Evolutionary conservation across 2,329 filamentous ascomycete genomes (phyloP), one percentile per base, ranked within the genome.

Genomic region (Alternaria brassicae): DNA sequence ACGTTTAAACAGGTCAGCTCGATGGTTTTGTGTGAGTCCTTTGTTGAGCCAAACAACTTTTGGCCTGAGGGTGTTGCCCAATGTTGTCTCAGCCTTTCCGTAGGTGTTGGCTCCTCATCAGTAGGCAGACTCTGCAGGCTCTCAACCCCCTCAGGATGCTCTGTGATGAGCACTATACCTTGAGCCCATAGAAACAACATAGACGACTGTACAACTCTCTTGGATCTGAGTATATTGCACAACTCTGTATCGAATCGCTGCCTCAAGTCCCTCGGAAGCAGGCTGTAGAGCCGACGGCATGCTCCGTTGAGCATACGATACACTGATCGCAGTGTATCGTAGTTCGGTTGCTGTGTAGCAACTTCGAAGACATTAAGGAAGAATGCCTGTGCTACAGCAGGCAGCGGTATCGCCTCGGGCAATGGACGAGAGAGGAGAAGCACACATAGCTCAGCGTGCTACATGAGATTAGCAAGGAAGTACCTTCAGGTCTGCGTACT

Each of bases 251-350:
- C 74, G 21, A 77, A 73, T 10, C 60, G 56, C 32, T 69, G 63
- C 30, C 60, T 63, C 12, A 52, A 42, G 6, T 70, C 67, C 4
- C 61, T 13, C 2, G 73, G 62, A 19, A 78, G 63, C 9, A 73
- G 51, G 15, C 45, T 47, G 8, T 74, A 58, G 2, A 79, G 68
- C 3, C 68, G 67, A 21, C 63, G 57, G 56, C 77, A 78, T n/a
- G 76, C 75, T 44, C 77, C 77, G 56, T 74, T 72, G 23, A 78
- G 67, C 67, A 77, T 73, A 17, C 51, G 62, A 28, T 77, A 74
- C 3, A 78, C 63, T 4, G 70, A 62, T 37, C 66, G 65, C 4
- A 79, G 62, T 2, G 68, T 71, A 7, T 58, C 55, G 7, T 69
- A 65, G 52, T 63, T 61, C 23, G 71, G 74, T 23, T 52, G 62